Percentiles rank a stretch among this genome's conserved stretches.
Conservation (phyloP, 129 eudicot genomes). For the Flaveria robusta region DNA sequence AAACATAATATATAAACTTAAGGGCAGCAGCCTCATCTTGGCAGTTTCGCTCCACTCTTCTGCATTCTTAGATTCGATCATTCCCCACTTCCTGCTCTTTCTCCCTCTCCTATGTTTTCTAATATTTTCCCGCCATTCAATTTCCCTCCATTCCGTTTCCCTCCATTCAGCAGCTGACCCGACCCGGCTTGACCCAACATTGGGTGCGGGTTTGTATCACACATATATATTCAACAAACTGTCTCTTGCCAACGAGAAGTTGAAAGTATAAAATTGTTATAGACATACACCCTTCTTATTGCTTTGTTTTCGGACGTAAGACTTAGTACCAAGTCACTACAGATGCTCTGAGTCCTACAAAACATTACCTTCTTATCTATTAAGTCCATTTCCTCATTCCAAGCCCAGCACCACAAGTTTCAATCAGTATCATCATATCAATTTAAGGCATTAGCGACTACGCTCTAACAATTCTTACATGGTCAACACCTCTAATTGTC, state of each 20-base stretch:
- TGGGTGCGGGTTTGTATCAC: too few relatives aligned
- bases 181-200: too few relatives aligned
- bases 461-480: constrained; percentile 18
- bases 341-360: not conserved
- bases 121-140: too few relatives aligned
- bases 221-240: constrained; percentile 7
- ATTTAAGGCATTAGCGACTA: not conserved
- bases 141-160: too few relatives aligned
- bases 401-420: constrained; percentile 4
- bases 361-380: not conserved
- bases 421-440: constrained; percentile 4
- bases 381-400: not conserved
- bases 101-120: too few relatives aligned
- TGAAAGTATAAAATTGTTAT: not conserved
- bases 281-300: not conserved
- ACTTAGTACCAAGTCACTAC: not conserved
- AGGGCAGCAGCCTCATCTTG: too few relatives aligned
- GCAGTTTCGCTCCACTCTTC: too few relatives aligned
- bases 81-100: too few relatives aligned
- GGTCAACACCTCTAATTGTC: constrained; percentile 5
- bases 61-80: too few relatives aligned
- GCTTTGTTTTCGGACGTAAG: not conserved
- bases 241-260: not conserved
- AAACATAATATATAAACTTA: too few relatives aligned
- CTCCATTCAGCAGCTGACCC: too few relatives aligned